Evolutionary conservation across 192 early-diverging fungal genomes (phyloP), one percentile per base, ranked within the genome.

Genomic region (Coemansia sp.): DNA sequence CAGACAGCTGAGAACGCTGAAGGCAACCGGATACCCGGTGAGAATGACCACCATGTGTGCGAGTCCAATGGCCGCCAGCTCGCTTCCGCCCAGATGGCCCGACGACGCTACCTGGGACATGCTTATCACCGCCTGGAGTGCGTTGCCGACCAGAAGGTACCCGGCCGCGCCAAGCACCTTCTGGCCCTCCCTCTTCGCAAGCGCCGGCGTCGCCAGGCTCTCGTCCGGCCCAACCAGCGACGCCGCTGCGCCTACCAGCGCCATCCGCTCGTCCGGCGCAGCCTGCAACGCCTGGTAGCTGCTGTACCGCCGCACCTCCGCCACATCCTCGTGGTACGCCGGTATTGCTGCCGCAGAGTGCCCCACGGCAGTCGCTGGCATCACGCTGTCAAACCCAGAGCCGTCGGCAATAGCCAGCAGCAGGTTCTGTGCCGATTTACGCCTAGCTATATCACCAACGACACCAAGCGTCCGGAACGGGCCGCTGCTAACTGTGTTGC

Each of bases 41-140:
- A 94, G 84, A 16, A 87, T 84, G 7, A 89, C 89, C 42, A 90
- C 88, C 88, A 93, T 92, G 62, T 87, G 85, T 0, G 87, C 90
- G 32, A 93, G 69, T 0, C 90, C 88, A 1, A 90, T 85, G 0
- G 88, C 89, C 10, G 88, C 90, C 57, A 93, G 76, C 76, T 92
- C 88, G 65, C 65, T 71, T 26, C 82, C 67, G 37, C 87, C 86
- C 62, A 90, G 68, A 55, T 89, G 91, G 12, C 91, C 90, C 18
- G 90, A 82, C 4, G 86, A 85, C 41, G 88, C 80, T 13, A 90
- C 80, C 78, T 86, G 88, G 62, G 87, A 84, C 62, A 90, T 73
- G 69, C 89, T 87, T 32, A 92, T 80, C 2, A 85, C 79, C 13
- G 87, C 86, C 66, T 90, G 89, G 52, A 92, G 69, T 13, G 88